Base-by-base conservation (phyloP, 192 early-diverging fungal genomes). In the Backusella tuberculispora region DNA sequence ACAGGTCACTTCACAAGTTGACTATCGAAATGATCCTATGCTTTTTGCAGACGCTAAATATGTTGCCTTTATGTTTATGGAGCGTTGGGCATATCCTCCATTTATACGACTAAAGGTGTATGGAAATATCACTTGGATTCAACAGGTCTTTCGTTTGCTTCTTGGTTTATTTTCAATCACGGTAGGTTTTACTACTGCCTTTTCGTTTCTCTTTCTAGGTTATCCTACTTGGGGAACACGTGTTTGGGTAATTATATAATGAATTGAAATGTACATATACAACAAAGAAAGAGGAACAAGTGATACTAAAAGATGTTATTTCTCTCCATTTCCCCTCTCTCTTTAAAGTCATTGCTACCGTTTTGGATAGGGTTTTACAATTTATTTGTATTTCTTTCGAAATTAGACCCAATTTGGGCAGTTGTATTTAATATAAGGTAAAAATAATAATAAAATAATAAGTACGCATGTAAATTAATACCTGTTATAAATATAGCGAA, bases 11-110 rank as follows among this genome's bases (percentile, higher is more conserved):
- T 56, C 50, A 56, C 50, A 56, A 7, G 19, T 37, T 13, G 74
- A 76, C 12, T 29, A n/a, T 5, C 41, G 84, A 21, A 82, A 83
- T 64, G 84, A 87, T 72, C 84, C 85, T 24, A 67, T 67, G 40
- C 81, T 88, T 5, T 90, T 84, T 80, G 70, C 81, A 5, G 86
- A 88, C 60, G 87, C 87, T 19, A 85, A 87, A 29, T 76, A 87
- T 48, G 75, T 80, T 71, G 80, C 83, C 17, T 86, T 80, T 74
- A 76, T 84, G 34, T 79, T 71, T 1, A 88, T 90, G 87, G 75
- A 85, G 63, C 66, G 77, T 19, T 77, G 81, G 24, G 80, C 81
- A 10, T 90, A 85, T 47, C 87, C 89, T n/a, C 71, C 81, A 34
- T 90, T 90, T 68, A 46, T 90, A 19, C 65, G 81, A 34, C 78